Evolutionary conservation across 2,329 filamentous ascomycete genomes (phyloP).

Genomic region (Myriosclerotinia duriaeana): DNA sequence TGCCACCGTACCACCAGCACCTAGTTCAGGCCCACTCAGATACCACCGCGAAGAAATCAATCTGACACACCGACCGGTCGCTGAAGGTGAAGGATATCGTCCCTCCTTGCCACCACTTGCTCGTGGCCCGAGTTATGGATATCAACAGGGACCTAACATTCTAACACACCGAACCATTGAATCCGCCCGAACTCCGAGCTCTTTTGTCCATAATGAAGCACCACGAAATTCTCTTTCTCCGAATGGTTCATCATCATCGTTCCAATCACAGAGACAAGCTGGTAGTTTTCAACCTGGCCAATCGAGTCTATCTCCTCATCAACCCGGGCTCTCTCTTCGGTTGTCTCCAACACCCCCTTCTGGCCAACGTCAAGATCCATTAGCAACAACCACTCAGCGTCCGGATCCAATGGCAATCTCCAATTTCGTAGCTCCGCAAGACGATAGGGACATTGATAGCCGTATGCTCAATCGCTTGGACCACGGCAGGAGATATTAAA

Average conservation of each 20-base stretch:
- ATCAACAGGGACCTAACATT: background rate
- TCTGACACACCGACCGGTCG: slow-evolving; percentile 6
- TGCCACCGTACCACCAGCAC: slow-evolving; percentile 42
- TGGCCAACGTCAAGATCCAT: slow-evolving; percentile 27
- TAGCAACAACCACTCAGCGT: slow-evolving; percentile 18
- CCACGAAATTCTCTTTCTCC: slow-evolving; percentile 35
- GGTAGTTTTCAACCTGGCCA: slow-evolving; percentile 32
- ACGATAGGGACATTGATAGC: slow-evolving; percentile 39
- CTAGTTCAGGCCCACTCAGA: slow-evolving; percentile 31
- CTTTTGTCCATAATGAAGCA: background rate
- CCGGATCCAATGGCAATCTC: slow-evolving; percentile 41
- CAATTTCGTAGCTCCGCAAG: slow-evolving; percentile 38
- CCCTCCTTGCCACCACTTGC: slow-evolving; percentile 43
- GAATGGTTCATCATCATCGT: slow-evolving; percentile 39
- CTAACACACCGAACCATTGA: slow-evolving; percentile 36
- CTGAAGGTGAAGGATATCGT: slow-evolving; percentile 16
- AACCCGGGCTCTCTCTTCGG: slow-evolving; percentile 31
- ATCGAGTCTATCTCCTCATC: slow-evolving; percentile 23
- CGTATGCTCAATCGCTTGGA: slow-evolving; percentile 39
- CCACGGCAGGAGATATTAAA: slow-evolving; percentile 25
- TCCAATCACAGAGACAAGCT: slow-evolving; percentile 27
- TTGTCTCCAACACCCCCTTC: slow-evolving; percentile 39
- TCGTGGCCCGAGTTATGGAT: slow-evolving; percentile 35
- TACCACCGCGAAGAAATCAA: slow-evolving; percentile 31
- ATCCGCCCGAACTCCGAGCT: slow-evolving; percentile 20